Base-by-base conservation (phyloP, 257 asterid species). In the Paraleonurus japonicus region DNA sequence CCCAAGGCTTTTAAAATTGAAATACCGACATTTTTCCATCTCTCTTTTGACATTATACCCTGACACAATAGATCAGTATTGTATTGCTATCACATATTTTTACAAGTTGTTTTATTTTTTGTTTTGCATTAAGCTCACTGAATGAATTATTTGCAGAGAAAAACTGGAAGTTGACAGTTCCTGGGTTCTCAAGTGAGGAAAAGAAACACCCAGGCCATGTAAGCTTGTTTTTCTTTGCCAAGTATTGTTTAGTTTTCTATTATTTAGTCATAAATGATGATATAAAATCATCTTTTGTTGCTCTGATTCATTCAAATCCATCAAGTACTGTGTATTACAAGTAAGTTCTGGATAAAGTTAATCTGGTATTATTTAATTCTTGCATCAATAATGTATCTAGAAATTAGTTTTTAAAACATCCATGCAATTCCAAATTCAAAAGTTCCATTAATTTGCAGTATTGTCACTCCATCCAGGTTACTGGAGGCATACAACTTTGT, bases 181-280 rank as follows among this genome's bases (percentile, higher is more conserved):
- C 99, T 33, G 99, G 96, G 70, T 95, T 77, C 81, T 89, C 97
- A 28, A 85, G 90, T 27, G 98, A 95, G 73, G 96, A 83, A 76
- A 86, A 69, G 83, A 88, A 83, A 75, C 81, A 77, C 53, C 75
- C 80, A 6, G 83, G 75, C 65, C 81, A 67, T 23, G 99, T 95
- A 92, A 84, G 96, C 76, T 60, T 66, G 12, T 67, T 53, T 24
- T 61, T 69, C 68, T 75, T 50, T 67, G 15, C 4, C 22, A 47
- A 32, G 4, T 61, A 53, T 41, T 60, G 57, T 30, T 65, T 51
- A 26, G 8, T 41, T 24, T 72, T 58, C 43, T 59, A 50, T 15
- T 54, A 16, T 50, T 19, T 59, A 61, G 20, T 63, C 62, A 22
- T 15, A 11, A 54, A 27, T 65, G 39, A 58, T 51, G 55, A 11